Evolutionary conservation across 129 eudicot genomes (phyloP).

Genomic region (Silybum marianum): DNA sequence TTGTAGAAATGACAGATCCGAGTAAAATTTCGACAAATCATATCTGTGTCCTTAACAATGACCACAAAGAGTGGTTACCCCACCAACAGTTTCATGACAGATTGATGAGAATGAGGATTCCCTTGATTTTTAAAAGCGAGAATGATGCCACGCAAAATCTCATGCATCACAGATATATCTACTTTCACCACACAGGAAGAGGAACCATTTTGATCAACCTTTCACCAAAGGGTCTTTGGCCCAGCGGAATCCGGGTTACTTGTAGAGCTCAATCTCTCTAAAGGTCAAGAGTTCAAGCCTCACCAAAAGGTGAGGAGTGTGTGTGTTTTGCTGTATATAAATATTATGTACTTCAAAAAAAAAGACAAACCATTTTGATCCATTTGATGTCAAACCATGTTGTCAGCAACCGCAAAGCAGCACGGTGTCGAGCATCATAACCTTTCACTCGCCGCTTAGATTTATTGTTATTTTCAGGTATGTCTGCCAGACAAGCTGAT

Average conservation of each 20-base stretch:
- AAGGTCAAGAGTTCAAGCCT: neutral
- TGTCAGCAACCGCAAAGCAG: slow-evolving; percentile 88
- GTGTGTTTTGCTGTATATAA: neutral
- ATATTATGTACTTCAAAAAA: neutral
- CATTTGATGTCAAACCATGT: slow-evolving; percentile 93
- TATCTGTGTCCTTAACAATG: neutral
- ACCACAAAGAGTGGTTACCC: neutral
- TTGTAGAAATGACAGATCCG: neutral
- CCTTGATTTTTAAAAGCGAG: neutral
- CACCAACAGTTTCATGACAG: neutral
- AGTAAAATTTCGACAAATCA: neutral
- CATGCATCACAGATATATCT: neutral
- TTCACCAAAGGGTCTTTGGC: neutral
- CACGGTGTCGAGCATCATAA: slow-evolving; percentile 95
- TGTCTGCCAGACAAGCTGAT: slow-evolving; percentile 80
- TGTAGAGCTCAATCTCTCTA: neutral
- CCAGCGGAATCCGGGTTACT: neutral
- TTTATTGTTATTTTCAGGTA: slow-evolving; percentile 54
- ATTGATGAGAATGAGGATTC: neutral
- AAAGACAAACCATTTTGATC: slow-evolving; percentile 63
- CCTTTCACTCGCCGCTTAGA: slow-evolving; percentile 60
- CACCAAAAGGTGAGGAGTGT: neutral
- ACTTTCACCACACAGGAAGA: neutral
- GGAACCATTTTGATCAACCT: slow-evolving; percentile 56
- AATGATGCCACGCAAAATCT: neutral